Evolutionary conservation across 148 eudicot genomes (phyloP).

Genomic region (Amaranthus hypochondriacus): DNA sequence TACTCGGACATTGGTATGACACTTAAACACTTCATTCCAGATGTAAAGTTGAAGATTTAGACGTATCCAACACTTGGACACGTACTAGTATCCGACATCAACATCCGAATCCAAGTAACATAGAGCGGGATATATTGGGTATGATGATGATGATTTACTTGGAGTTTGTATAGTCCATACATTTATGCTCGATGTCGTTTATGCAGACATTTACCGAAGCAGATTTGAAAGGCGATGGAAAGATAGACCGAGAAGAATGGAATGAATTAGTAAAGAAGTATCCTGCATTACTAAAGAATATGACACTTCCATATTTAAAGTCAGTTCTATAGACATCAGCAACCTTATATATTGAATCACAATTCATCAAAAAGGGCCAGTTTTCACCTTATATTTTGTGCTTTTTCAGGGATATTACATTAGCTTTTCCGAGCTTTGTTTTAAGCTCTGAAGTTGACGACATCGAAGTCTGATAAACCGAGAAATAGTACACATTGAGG

Average conservation of each 20-base stretch:
- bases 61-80: too few relatives aligned
- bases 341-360: not conserved
- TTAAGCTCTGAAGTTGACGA: conserved; percentile 60
- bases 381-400: conserved; percentile 6
- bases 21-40: too few relatives aligned
- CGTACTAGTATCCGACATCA: too few relatives aligned
- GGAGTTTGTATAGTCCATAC: not conserved
- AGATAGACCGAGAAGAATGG: conserved; percentile 88
- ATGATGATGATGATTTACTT: not conserved
- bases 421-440: conserved; percentile 90
- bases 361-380: not conserved
- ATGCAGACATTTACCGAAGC: conserved; percentile 70
- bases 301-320: conserved; percentile 95
- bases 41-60: too few relatives aligned
- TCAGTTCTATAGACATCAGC: conserved; percentile 25
- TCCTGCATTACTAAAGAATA: conserved; percentile 87
- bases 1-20: too few relatives aligned
- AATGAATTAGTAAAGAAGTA: conserved; percentile 64
- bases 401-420: conserved; percentile 64
- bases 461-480: conserved; percentile 24
- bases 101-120: too few relatives aligned
- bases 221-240: conserved; percentile 72
- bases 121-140: too few relatives aligned
- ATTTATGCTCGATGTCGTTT: not conserved
- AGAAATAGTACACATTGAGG: not conserved